Evolutionary conservation across 1,284 basidiomycete genomes (phyloP), one percentile per base, ranked within the genome.

Genomic region (Tausonia pullulans): DNA sequence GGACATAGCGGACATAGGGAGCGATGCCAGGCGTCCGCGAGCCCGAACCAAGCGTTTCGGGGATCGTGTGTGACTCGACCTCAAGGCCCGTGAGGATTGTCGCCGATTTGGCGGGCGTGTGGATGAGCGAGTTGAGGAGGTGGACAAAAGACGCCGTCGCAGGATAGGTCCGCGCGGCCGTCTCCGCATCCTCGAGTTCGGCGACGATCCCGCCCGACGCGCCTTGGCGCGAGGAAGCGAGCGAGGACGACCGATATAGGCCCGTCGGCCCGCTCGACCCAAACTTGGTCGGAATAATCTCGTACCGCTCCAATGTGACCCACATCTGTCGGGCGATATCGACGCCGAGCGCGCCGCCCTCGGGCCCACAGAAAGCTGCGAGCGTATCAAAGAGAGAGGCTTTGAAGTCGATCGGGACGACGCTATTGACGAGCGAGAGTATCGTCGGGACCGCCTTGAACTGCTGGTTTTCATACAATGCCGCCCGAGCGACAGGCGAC

Each of bases 91-190:
- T 82, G 62, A 82, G 81, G 44, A 85, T 70, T 0, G 82, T 81
- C 5, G 85, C 78, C 54, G 82, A 81, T 74, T 88, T 88, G 0
- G 69, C 65, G 5, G 87, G 84, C 0, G 87, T 86, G 70, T 66
- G 65, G 45, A 74, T 81, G 65, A 95, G 81, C 0, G 87, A 86
- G 69, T 82, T 81, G 65, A 96, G 82, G 50, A 96, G 81, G 67
- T 83, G 83, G 61, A 95, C 77, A 77, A 95, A 92, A 0, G 89
- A 85, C 7, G 89, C 87, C 0, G 91, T 93, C 5, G 87, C 84
- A 0, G 92, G 91, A 73, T 91, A 96, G 65, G 86, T 73, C 73
- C 83, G 83, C 71, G 87, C 84, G 3, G 81, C 78, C 4, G 87
- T 79, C 75, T 96, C 92, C 10, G 64, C 61, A 11, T 66, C 65